Percentiles rank a stretch among this genome's conserved stretches.
Conservation (phyloP, 768 basidiomycete genomes). For the Baorangia bicolor region DNA sequence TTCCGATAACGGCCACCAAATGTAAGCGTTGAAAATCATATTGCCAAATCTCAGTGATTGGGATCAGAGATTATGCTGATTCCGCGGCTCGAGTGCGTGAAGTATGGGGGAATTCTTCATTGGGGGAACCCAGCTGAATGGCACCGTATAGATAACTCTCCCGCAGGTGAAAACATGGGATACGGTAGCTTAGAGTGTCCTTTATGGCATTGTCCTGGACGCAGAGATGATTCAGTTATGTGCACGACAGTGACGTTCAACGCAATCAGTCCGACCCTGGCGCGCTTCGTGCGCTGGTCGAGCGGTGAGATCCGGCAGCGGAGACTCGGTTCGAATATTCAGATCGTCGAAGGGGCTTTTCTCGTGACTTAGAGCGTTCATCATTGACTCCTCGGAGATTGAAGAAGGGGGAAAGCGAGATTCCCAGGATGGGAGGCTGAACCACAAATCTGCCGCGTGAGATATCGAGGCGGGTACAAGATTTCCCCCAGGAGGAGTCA, state of each 20-base stretch:
- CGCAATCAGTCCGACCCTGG: conserved; percentile 19
- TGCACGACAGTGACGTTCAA: conserved; percentile 8
- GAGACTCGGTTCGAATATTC: conserved; percentile 4
- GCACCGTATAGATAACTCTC: conserved; percentile 1
- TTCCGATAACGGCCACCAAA: conserved; percentile 21
- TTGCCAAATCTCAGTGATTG: conserved; percentile 19
- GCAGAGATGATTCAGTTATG: neutral
- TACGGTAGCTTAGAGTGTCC: neutral
- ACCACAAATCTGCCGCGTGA: conserved; percentile 21
- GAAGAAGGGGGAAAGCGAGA: conserved; percentile 3
- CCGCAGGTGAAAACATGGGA: neutral
- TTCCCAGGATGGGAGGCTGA: conserved; percentile 15
- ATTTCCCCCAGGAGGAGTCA: conserved; percentile 11
- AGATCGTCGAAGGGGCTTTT: conserved; percentile 11
- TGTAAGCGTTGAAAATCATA: conserved; percentile 21
- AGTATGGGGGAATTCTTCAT: conserved; percentile 7
- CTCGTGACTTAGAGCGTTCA: conserved; percentile 6
- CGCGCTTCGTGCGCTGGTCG: conserved; percentile 2
- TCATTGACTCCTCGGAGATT: conserved; percentile 30
- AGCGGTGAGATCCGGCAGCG: conserved; percentile 7
- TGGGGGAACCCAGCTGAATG: neutral
- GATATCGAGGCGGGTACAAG: conserved; percentile 20
- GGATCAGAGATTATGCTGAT: conserved; percentile 24
- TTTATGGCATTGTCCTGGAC: conserved; percentile 1
- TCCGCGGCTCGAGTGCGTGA: conserved; percentile 14